Evolutionary conservation across 2,329 filamentous ascomycete species (phyloP), one percentile per base, ranked within the genome.

Genomic region (Verticillium tricorpus): DNA sequence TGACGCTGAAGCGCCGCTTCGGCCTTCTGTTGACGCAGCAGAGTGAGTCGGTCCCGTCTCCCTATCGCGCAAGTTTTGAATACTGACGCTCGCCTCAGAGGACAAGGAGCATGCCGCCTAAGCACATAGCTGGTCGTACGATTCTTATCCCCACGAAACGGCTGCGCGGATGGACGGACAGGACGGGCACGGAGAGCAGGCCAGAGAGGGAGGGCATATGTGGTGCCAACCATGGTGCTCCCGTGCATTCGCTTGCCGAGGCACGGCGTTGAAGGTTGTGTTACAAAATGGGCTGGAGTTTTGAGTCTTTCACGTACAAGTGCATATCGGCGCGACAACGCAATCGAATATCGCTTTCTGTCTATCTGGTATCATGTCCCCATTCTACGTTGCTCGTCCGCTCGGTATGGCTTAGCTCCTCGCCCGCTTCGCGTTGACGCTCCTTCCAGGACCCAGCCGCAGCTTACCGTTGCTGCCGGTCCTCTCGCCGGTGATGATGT

Each of bases 1-100:
- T 98, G 58, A 96, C 93, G 22, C 84, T 98, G 72, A 97, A 97
- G 89, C 93, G 91, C 82, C 86, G 95, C 73, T 98, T 96, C 74
- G 89, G 89, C 57, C 84, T 97, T 66, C 86, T 98, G 65, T 80
- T 97, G 75, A 95, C 91, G 60, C 92, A 96, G 83, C 89, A 81
- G 75, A 81, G 82, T 85, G 67, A 66, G 80, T 80, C 59, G 25
- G 22, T 9, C 9, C 9, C 14, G 6, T 4, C 2, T 25, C 12
- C 28, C 12, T n/a, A n/a, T 15, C n/a, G 9, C 19, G 9, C 8
- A 52, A 28, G 9, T 12, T 19, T 52, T 52, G 19, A n/a, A 52
- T 52, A 19, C 45, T 52, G 22, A 50, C 19, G 12, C 15, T n/a
- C 22, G 14, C 17, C 35, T 2, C 58, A 59, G 58, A 59, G 58